Conservation (phyloP, 306 rosid species). For the Vachellia collinsii region DNA sequence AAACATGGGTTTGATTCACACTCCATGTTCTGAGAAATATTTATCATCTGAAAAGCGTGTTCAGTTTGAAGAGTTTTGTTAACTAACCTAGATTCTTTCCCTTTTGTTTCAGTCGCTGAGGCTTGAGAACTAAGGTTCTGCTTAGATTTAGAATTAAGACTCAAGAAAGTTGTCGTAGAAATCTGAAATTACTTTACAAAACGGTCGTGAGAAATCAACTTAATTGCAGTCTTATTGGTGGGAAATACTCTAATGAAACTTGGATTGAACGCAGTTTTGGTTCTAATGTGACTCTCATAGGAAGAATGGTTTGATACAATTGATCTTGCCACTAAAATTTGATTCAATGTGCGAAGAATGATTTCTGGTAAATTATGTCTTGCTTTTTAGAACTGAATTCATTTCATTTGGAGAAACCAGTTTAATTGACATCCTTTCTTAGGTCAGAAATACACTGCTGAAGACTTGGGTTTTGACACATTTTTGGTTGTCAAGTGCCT, state of each 20-base stretch:
- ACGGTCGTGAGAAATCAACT: background rate
- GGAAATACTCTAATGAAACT: conserved; percentile 1
- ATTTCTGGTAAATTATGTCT: background rate
- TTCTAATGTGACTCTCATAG: background rate
- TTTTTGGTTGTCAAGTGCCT: background rate
- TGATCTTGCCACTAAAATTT: background rate
- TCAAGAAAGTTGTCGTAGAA: background rate
- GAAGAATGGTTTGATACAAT: background rate
- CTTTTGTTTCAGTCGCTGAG: background rate
- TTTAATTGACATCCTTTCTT: background rate
- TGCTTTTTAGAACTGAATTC: background rate
- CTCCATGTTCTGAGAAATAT: no score
- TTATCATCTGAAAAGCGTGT: background rate
- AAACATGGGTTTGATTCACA: no score
- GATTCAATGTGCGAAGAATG: background rate
- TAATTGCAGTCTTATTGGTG: background rate
- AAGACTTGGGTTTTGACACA: background rate
- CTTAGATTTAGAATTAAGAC: background rate
- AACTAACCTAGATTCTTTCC: conserved; percentile 16
- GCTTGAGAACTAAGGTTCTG: background rate
- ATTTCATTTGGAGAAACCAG: background rate
- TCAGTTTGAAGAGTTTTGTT: conserved; percentile 5
- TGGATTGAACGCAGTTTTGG: background rate
- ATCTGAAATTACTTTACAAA: conserved; percentile 2
- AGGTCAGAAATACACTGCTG: background rate